Base-by-base conservation (phyloP, 352 stramenopile genomes). In the Halophytophthora batemanensis region DNA sequence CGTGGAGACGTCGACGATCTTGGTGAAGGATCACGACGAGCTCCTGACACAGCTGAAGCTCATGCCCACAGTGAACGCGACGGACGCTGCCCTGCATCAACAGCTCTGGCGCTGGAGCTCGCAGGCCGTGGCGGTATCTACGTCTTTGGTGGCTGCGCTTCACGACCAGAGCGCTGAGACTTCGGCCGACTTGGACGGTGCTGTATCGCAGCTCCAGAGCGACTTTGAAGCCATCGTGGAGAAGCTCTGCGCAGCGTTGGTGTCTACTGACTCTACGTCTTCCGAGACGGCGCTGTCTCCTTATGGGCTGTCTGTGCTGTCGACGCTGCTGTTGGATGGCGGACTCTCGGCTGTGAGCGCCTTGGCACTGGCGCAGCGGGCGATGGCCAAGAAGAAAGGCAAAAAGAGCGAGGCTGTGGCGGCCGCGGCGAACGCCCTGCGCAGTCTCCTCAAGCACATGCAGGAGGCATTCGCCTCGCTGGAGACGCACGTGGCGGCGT, bases 41-140 rank as follows among this genome's bases (percentile, higher is more conserved):
- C 47, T 66, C 15, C 44, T 76, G 10, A 54, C 29, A 11, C 51
- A 78, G 47, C 37, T 72, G 37, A 42, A 57, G 31, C 50, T 69
- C n/a, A 48, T 17, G 11, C 33, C 14, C 6, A 15, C 25, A 15
- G 37, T 53, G 15, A 35, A 28, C 36, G 45, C 45, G 47, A 29
- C 33, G 12, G 25, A 64, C 13, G 36, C 22, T 59, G 46, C 59
- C 28, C 38, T 69, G 44, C 64, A 66, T 38, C 39, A 77, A 36
- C 64, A 59, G 17, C 49, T 88, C 19, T 90, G 80, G 80, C 43
- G 64, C 49, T 90, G 80, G 80, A 85, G 71, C 33, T 56, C 56
- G 2, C 36, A 71, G 25, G 53, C 51, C 21, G 55, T 66, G 44
- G 18, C 44, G 13, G 17, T 34, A 19, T 67, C 62, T 14, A 50